Evolutionary conservation across 306 rosid genomes (phyloP), one percentile per base, ranked within the genome.

Genomic region (Myrica gale): DNA sequence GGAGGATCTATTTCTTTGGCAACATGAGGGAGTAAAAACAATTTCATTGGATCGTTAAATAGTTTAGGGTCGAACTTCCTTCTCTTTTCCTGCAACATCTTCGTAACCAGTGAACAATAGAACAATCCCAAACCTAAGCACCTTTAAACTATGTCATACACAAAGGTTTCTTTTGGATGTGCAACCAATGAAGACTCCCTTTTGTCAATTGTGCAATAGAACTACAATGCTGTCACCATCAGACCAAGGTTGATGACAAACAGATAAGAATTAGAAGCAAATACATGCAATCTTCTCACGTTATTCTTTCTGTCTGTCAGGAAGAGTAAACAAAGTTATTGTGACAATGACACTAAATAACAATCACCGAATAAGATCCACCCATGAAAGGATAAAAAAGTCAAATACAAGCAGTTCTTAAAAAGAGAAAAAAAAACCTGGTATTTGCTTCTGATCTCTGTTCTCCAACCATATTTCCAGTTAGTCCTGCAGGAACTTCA

Each of bases 381-480:
- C 63, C 46, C 7, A 20, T 6, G 47, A 69, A 53, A 13, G 12
- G 50, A 41, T 4, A 44, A n/a, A 12, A 56, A 19, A 19, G 8
- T n/a, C 6, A 20, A 20, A 10, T 44, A 6, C 21, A 48, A 15
- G 11, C 42, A 47, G 54, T 23, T 23, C 26, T 23, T 23, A n/a
- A 19, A 11, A 63, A 7, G 46, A 53, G 69, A 68, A 69, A 71
- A 79, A 83, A 55, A 79, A 37, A 89, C 96, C 94, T 83, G 74
- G 61, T 17, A 72, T 77, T 80, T 76, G 82, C 69, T 81, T 84
- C 60, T 41, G 78, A 75, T 21, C 60, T 58, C 6, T 58, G 58
- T 69, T 21, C 68, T 55, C 85, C 80, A 42, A 72, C 44, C 52
- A 83, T 44, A 73, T 77, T 83, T 67, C 69, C 75, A 71, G 69